Conservation (phyloP, 805 yeast genomes). For the Kodamaea jinghongensis region DNA sequence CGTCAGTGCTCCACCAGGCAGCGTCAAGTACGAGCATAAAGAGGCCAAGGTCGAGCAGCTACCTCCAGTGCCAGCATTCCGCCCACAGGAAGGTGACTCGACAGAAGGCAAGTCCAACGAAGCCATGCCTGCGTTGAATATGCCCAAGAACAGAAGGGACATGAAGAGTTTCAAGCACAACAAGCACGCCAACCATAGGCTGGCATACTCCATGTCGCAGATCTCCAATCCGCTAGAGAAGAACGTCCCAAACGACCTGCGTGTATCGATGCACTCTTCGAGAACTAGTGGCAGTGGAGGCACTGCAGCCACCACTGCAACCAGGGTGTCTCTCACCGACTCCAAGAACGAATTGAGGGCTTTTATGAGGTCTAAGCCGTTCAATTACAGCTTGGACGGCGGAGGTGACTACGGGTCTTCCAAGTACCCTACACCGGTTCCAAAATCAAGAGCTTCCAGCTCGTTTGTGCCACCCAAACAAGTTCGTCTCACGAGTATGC, state of each 20-base stretch:
- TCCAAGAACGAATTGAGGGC: constrained; percentile 16
- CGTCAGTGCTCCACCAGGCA: background rate
- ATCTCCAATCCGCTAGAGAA: no score
- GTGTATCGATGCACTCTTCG: constrained; percentile 6
- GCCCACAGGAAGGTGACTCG: background rate
- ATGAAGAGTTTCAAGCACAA: constrained; percentile 8
- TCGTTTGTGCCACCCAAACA: background rate
- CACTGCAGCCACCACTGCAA: constrained; percentile 6
- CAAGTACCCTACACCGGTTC: constrained; percentile 4
- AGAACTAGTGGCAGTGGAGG: constrained; percentile 3
- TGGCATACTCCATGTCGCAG: background rate
- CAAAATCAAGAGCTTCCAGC: background rate
- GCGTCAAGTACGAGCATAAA: background rate
- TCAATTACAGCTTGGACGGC: constrained; percentile 25
- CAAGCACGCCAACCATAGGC: constrained; percentile 3
- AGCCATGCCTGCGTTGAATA: constrained; percentile 1
- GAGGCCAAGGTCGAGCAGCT: background rate
- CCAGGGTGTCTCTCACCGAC: constrained; percentile 7
- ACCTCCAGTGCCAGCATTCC: background rate
- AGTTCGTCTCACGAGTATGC: background rate
- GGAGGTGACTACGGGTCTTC: constrained; percentile 20
- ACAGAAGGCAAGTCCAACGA: background rate
- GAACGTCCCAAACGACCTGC: constrained; percentile 5
- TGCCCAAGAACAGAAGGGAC: constrained; percentile 9
- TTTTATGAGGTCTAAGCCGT: constrained; percentile 26